Evolutionary conservation across 2,329 filamentous ascomycete species (phyloP), one percentile per base, ranked within the genome.

Genomic region (Trichoderma harzianum): DNA sequence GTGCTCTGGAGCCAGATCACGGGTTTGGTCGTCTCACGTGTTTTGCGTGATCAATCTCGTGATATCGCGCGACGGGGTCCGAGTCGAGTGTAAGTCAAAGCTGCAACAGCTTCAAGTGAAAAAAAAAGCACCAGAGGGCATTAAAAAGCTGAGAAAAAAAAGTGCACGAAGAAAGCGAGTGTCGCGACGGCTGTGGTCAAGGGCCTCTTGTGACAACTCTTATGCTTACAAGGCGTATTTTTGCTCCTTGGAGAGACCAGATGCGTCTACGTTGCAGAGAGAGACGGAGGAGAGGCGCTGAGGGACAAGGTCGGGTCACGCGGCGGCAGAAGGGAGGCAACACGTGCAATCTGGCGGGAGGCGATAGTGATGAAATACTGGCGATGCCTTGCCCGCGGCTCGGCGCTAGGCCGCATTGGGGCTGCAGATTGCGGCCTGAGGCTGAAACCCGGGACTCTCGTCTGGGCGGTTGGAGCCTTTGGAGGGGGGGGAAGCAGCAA

Each of bases 41-140:
- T 82, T 82, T 80, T 80, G 79, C 78, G 81, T 81, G 81, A 81
- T 80, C 79, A 80, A 84, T 82, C 83, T 84, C 83, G 83, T 84
- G 83, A 84, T 84, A 83, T 84, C 82, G 83, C 82, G 82, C 76
- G 74, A 75, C 75, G 74, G 77, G 74, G 73, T 73, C 73, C 69
- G 72, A 75, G 76, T 74, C 72, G 76, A 61, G 62, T 75, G 69
- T 80, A 80, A 80, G 79, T 79, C 75, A 75, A 72, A 26, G 34
- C 64, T 69, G 61, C 68, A 72, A 66, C 36, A 55, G 53, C 39
- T 62, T 6, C 16, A 18, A 21, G 16, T 21, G 18, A 30, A 63
- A 39, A 72, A 61, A 32, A 34, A 32, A 32, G 43, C 66, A 61
- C 36, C 55, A 72, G 73, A 76, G 73, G 67, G 32, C 67, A 58